Evolutionary conservation across 345 rosid genomes (phyloP), one percentile per base, ranked within the genome.

Genomic region (Aquilaria yunnanensis): DNA sequence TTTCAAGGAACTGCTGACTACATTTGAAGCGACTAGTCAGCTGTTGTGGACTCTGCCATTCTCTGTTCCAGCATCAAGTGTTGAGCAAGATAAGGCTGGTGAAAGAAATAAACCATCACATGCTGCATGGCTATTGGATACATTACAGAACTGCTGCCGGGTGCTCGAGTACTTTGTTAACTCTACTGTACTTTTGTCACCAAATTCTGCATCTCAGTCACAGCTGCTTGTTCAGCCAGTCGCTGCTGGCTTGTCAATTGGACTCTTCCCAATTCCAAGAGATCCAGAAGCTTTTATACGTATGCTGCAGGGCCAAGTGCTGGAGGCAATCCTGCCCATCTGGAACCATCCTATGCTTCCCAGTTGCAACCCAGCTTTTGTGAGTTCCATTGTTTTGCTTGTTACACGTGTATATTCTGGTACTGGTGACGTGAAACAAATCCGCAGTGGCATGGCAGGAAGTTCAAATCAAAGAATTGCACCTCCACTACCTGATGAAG

Each of bases 1-100:
- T 52, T 90, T 93, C 51, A 93, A 73, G 82, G 92, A 93, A 72
- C 78, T 93, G 61, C 88, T 93, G 14, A 86, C 90, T 58, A 93
- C 98, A 51, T 93, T 93, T 79, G 97, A 86, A 77, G 98, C 97
- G 51, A 93, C 98, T 12, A 90, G 96, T 70, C 96, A 87, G 74
- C 69, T 90, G 75, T 77, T 90, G 51, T 93, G 98, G 98, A 79
- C 87, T 3, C 71, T 75, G 4, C 97, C 98, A 0, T 74, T 68
- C 66, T 75, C 89, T 50, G 52, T 84, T 48, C 78, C 83, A 51
- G 65, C 85, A 34, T 61, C 83, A 14, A 76, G 69, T 65, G 59
- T 63, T 80, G 96, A 86, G 67, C 74, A 81, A 52, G 86, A 85
- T 60, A 93, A 90, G 72, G 75, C 81, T 55, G 81, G 71, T 63